A percentile compares a stretch with the other conserved stretches of the same genome.
Conservation (phyloP, 2,329 filamentous ascomycete genomes). For the Paecilomyces niveus region DNA sequence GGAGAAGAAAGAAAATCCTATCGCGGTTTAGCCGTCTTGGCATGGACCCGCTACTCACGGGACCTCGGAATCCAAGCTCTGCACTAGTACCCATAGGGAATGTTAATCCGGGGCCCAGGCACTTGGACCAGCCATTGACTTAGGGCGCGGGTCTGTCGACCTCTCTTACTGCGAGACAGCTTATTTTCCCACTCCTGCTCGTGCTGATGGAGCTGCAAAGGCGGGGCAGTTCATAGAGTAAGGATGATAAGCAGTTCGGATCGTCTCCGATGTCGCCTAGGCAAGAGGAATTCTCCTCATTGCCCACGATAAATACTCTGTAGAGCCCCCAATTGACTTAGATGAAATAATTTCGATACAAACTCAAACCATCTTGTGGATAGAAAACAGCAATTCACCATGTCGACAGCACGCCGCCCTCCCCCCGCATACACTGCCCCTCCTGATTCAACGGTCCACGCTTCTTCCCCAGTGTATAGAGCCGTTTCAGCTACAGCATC, state of each 20-base stretch:
- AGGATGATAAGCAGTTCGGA: not conserved
- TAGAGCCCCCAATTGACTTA: not conserved
- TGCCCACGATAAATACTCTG: not conserved
- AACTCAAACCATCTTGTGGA: not conserved
- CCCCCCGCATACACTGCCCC: constrained; percentile 33
- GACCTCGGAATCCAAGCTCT: not conserved
- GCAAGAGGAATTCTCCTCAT: not conserved
- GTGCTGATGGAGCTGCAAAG: not conserved
- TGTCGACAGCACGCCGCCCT: constrained; percentile 22
- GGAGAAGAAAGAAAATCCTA: not conserved
- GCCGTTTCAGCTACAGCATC: constrained; percentile 30
- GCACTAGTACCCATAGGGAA: not conserved
- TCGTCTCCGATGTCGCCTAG: not conserved
- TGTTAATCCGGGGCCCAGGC: not conserved
- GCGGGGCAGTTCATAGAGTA: not conserved
- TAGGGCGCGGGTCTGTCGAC: not conserved
- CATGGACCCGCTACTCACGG: not conserved
- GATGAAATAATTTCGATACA: not conserved
- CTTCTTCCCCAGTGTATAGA: constrained; percentile 27
- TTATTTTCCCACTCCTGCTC: not conserved
- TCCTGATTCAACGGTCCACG: constrained; percentile 27
- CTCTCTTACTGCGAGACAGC: not conserved
- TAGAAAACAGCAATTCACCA: not conserved
- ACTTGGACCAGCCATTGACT: not conserved
- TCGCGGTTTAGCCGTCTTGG: not conserved